A percentile compares a stretch with the other conserved stretches of the same genome.
phyloP scores from a whole-genome alignment of 2,329 filamentous ascomycete species.

The Domatiomyces globalis region DNA sequence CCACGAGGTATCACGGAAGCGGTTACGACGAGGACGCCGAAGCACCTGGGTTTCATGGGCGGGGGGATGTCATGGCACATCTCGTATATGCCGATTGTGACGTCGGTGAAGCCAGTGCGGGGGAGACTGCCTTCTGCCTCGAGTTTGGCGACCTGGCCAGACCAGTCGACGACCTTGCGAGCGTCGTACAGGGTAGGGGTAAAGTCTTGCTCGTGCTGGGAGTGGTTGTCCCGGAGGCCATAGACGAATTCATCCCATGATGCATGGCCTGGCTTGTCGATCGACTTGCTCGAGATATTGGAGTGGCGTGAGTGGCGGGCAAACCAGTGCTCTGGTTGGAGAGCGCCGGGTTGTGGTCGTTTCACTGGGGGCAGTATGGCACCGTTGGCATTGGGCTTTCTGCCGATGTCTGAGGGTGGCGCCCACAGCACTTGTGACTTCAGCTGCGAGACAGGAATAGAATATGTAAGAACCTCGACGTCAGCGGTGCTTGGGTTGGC shows the following conservation, averaged over 20 bases:
- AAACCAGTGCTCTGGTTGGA: slow-evolving; percentile 25
- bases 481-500: slow-evolving; percentile 7
- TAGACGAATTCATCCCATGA: slow-evolving; percentile 26
- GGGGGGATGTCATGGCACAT: slow-evolving; percentile 22
- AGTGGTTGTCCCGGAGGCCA: slow-evolving; percentile 26
- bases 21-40: slow-evolving; percentile 21
- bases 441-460: slow-evolving; percentile 8
- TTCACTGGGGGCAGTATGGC: not conserved
- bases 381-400: not conserved
- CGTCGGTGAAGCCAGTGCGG: not conserved
- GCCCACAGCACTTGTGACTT: not conserved
- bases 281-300: slow-evolving; percentile 9
- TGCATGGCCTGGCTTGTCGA: slow-evolving; percentile 23
- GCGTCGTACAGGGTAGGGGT: slow-evolving; percentile 25
- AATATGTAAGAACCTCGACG: slow-evolving; percentile 13
- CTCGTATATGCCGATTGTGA: slow-evolving; percentile 18
- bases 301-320: slow-evolving; percentile 28
- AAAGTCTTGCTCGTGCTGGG: slow-evolving; percentile 29
- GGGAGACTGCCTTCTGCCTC: slow-evolving; percentile 1
- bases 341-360: not conserved
- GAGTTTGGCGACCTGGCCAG: slow-evolving; percentile 9
- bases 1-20: slow-evolving; percentile 7
- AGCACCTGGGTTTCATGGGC: slow-evolving; percentile 19
- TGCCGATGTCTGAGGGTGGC: not conserved
- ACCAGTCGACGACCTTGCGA: slow-evolving; percentile 19